Percentiles rank a stretch among this genome's conserved stretches.
These are phyloP conservation scores for Xanthoconium stramineum DNA, from an alignment of 768 basidiomycete species.

Conservation along the genomic window DNA sequence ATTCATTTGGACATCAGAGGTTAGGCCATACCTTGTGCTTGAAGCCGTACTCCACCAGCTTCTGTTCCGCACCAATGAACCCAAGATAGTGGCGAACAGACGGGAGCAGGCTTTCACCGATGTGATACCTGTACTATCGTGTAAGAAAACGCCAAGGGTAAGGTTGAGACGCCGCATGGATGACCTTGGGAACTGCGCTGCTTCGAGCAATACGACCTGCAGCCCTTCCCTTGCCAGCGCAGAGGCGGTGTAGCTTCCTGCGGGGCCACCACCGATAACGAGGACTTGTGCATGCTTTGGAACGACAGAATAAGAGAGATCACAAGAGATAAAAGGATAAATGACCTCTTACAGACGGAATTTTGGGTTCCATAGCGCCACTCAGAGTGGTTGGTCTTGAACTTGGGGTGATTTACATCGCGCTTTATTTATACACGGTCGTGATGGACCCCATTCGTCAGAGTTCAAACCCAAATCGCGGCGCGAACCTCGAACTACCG, in stretches of 20 bases:
- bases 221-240: slow-evolving; percentile 56
- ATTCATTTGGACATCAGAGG: neutral
- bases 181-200: slow-evolving; percentile 54
- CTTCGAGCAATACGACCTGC: slow-evolving; percentile 55
- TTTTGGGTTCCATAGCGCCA: slow-evolving; percentile 8
- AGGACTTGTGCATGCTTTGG: slow-evolving; percentile 32
- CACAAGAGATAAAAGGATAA: neutral
- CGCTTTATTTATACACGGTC: slow-evolving; percentile 1
- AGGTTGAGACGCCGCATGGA: neutral
- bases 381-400: neutral
- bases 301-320: neutral
- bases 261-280: slow-evolving; percentile 60
- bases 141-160: neutral
- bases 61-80: slow-evolving; percentile 49
- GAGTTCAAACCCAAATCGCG: neutral
- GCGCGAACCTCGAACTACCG: neutral
- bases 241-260: slow-evolving; percentile 54
- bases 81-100: slow-evolving; percentile 51
- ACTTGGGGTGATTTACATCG: too few relatives aligned
- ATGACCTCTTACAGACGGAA: slow-evolving; percentile 23
- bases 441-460: neutral
- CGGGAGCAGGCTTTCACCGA: slow-evolving; percentile 47
- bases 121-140: slow-evolving; percentile 37
- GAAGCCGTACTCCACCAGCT: slow-evolving; percentile 43
- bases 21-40: slow-evolving; percentile 38